Evolutionary conservation across 768 basidiomycete genomes (phyloP).

Genomic region (Hygrophoropsis aurantiaca): DNA sequence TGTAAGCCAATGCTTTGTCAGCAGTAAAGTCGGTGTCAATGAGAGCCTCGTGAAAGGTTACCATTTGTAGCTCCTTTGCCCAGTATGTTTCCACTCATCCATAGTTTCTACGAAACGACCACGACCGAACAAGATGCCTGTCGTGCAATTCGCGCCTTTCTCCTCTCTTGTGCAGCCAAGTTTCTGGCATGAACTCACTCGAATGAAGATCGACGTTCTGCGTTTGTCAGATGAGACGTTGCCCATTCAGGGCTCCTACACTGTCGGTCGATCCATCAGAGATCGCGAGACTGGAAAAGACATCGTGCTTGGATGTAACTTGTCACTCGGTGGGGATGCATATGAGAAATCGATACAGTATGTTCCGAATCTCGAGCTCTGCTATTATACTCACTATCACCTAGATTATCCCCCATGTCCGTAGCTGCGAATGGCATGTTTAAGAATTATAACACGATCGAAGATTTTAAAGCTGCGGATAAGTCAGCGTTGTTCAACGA

Average conservation of each 20-base stretch:
- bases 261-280: constrained; percentile 65
- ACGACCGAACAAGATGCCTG: constrained; percentile 36
- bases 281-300: constrained; percentile 78
- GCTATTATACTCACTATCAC: not conserved
- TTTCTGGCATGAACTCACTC: constrained; percentile 91
- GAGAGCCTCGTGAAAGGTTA: not conserved
- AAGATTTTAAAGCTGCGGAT: constrained; percentile 88
- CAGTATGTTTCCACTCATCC: not conserved
- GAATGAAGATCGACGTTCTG: constrained; percentile 88
- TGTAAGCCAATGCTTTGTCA: no score
- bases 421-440: constrained; percentile 62
- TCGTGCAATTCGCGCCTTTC: constrained; percentile 90
- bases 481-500: constrained; percentile 86
- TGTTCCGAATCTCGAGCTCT: constrained; percentile 16
- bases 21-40: no score
- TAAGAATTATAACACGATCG: constrained; percentile 97
- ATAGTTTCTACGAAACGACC: constrained; percentile 1
- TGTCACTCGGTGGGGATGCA: constrained; percentile 64
- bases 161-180: constrained; percentile 84
- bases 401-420: constrained; percentile 48
- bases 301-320: constrained; percentile 68
- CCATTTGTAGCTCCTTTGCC: not conserved
- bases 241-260: constrained; percentile 64
- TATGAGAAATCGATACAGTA: constrained; percentile 54
- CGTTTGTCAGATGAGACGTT: constrained; percentile 75